These are phyloP conservation scores for Phytophthora multivora DNA, from an alignment of 352 stramenopile genomes.

Conservation along the genomic window DNA sequence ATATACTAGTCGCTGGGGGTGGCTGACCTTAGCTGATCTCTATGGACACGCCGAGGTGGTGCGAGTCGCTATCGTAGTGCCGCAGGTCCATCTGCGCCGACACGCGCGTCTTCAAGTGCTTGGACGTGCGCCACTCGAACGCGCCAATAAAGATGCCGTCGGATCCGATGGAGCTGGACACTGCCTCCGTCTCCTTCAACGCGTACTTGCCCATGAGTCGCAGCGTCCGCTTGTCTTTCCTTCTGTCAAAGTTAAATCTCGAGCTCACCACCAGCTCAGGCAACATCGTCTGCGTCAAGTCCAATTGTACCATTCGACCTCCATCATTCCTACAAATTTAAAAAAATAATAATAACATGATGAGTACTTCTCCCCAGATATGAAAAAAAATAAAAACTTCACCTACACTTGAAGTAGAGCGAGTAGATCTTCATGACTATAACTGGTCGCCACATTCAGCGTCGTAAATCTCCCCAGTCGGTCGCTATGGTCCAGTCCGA, in stretches of 20 bases:
- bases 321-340: constrained; percentile 58
- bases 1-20: constrained; percentile 26
- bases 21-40: constrained; percentile 58
- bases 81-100: constrained; percentile 82
- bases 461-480: constrained; percentile 65
- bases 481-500: constrained; percentile 80
- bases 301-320: constrained; percentile 58
- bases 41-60: constrained; percentile 85
- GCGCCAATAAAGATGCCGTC: constrained; percentile 77
- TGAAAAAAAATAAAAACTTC: background rate
- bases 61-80: constrained; percentile 85
- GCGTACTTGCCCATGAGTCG: constrained; percentile 59
- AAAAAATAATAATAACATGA: background rate
- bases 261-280: constrained; percentile 69
- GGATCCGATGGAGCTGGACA: constrained; percentile 70
- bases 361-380: background rate
- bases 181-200: constrained; percentile 48
- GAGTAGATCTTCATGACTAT: constrained; percentile 65
- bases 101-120: constrained; percentile 75
- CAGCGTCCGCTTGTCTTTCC: constrained; percentile 74
- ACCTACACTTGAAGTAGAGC: constrained; percentile 79
- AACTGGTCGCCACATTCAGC: constrained; percentile 63
- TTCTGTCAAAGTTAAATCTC: constrained; percentile 62
- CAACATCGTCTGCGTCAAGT: constrained; percentile 63
- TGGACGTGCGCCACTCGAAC: constrained; percentile 79